phyloP scores from a whole-genome alignment of 129 eudicot genomes.

The Oenanthe sinensis region DNA sequence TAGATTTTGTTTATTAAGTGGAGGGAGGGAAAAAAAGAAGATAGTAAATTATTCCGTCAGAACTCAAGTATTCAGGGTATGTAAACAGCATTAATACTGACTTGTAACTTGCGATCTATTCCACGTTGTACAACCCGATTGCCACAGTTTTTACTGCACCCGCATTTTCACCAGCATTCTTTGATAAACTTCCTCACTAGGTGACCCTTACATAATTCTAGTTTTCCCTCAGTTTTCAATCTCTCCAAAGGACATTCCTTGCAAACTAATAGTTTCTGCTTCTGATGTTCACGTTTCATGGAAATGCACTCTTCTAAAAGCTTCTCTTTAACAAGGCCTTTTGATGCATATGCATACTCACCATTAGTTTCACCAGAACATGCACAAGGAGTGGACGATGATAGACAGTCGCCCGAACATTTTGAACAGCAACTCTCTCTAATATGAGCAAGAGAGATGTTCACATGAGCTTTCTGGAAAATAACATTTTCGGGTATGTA shows the following conservation, averaged over 20 bases:
- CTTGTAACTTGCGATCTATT: conserved; percentile 66
- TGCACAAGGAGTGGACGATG: conserved; percentile 47
- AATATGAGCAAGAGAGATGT: conserved; percentile 67
- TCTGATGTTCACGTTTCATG: conserved; percentile 64
- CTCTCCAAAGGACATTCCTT: conserved; percentile 80
- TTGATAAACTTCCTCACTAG: conserved; percentile 65
- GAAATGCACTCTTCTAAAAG: conserved; percentile 60
- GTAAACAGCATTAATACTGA: conserved; percentile 5
- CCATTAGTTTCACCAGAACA: conserved; percentile 67
- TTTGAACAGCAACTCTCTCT: conserved; percentile 58
- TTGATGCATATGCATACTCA: conserved; percentile 66
- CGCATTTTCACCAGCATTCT: conserved; percentile 92
- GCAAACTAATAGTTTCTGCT: conserved; percentile 50
- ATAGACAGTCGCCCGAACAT: conserved; percentile 64
- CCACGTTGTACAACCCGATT: conserved; percentile 95
- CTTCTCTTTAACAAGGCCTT: conserved; percentile 69
- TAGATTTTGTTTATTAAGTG: not conserved
- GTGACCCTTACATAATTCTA: conserved; percentile 81
- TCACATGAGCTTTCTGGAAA: too few species aligned
- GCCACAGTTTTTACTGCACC: conserved; percentile 74
- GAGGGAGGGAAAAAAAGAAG: not conserved
- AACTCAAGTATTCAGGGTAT: not conserved
- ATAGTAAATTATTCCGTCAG: too few species aligned
- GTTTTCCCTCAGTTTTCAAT: conserved; percentile 48
- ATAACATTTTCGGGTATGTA: conserved; percentile 68